Conservation (phyloP, 257 asterid species). For the Haberlea rhodopensis region DNA sequence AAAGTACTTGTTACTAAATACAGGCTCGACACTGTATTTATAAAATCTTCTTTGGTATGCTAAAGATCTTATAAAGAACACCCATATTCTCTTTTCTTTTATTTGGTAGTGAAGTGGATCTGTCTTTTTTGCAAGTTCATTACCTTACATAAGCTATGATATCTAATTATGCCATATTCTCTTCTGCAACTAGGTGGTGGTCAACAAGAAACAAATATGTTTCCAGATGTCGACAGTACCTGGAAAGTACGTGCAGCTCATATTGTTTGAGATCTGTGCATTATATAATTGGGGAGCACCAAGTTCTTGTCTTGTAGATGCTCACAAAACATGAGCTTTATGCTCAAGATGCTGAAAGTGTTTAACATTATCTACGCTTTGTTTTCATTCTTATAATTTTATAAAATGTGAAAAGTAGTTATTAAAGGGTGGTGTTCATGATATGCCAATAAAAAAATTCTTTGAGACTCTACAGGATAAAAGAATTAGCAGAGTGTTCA, state of each 20-base stretch:
- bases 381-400: not conserved
- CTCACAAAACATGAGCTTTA: not conserved
- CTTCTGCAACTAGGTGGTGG: slow-evolving; percentile 48
- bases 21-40: too few relatives aligned
- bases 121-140: slow-evolving; percentile 16
- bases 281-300: not conserved
- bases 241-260: slow-evolving; percentile 42
- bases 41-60: too few relatives aligned
- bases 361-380: not conserved
- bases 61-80: slow-evolving; percentile 3
- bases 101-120: slow-evolving; percentile 1
- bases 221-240: slow-evolving; percentile 87
- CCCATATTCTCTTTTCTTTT: slow-evolving; percentile 1
- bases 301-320: too few relatives aligned
- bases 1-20: too few relatives aligned
- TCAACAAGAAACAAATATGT: slow-evolving; percentile 65
- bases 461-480: not conserved
- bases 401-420: not conserved
- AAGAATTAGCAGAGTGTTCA: not conserved
- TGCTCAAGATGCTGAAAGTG: not conserved
- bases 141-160: slow-evolving; percentile 10
- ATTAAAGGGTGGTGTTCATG: not conserved
- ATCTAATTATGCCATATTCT: slow-evolving; percentile 18
- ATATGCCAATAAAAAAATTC: too few relatives aligned
- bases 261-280: not conserved